Conservation (phyloP, 2,329 filamentous ascomycete species). For the Clarireedia hainanense region DNA sequence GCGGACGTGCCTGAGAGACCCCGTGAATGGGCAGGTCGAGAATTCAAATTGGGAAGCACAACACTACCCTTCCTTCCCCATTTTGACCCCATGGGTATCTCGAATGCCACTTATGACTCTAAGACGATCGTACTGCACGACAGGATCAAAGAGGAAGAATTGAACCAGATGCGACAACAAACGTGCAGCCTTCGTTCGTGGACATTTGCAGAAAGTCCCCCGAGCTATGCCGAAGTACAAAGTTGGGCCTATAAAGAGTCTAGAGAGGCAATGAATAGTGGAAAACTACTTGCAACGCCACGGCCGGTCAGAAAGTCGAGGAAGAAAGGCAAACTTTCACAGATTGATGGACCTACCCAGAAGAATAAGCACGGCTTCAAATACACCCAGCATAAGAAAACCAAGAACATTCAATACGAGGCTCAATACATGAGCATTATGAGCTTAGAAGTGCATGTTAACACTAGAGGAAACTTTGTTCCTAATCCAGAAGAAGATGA, state of each 20-base stretch:
- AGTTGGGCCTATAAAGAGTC: conserved; percentile 50
- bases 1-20: conserved; percentile 69
- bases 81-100: conserved; percentile 60
- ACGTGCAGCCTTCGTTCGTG: conserved; percentile 61
- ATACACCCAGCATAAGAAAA: conserved; percentile 69
- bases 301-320: conserved; percentile 11
- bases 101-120: conserved; percentile 47
- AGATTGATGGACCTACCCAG: conserved; percentile 84
- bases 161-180: conserved; percentile 44
- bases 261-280: conserved; percentile 22
- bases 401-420: conserved; percentile 73
- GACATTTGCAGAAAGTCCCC: conserved; percentile 68
- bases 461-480: conserved; percentile 70
- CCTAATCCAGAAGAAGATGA: conserved; percentile 90
- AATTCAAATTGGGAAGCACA: conserved; percentile 70
- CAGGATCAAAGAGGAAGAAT: conserved; percentile 40
- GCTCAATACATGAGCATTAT: conserved; percentile 94
- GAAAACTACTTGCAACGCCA: conserved; percentile 7
- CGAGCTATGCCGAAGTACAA: conserved; percentile 60
- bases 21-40: conserved; percentile 79
- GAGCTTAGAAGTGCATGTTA: conserved; percentile 89
- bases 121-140: conserved; percentile 41
- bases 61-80: conserved; percentile 72
- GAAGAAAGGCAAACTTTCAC: conserved; percentile 48
- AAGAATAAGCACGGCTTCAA: conserved; percentile 76